Percentiles rank a stretch among this genome's conserved stretches.
Evolutionary conservation across 306 rosid species (phyloP).

Genomic region (Echinosophora koreensis): DNA sequence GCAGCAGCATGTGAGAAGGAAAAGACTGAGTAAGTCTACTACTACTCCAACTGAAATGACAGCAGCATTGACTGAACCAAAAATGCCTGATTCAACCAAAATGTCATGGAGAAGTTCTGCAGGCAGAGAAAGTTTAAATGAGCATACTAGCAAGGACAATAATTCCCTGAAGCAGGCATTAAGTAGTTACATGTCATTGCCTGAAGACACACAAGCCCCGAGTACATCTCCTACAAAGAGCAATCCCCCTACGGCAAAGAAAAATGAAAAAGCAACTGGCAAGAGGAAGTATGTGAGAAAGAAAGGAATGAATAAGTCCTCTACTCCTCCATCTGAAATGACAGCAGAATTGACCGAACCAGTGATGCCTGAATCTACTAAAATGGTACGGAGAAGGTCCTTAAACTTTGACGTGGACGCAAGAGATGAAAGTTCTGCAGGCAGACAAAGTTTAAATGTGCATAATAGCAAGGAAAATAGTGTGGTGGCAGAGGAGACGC

Average conservation of each 20-base stretch:
- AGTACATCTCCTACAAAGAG: slow-evolving; percentile 30
- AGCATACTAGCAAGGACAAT: slow-evolving; percentile 28
- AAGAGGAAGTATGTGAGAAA: slow-evolving; percentile 60
- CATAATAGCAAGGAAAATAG: slow-evolving; percentile 31
- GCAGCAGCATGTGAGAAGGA: slow-evolving; percentile 61
- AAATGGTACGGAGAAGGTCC: slow-evolving; percentile 58
- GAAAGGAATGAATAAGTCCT: slow-evolving; percentile 48
- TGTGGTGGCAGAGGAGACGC: slow-evolving; percentile 37
- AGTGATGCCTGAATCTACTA: slow-evolving; percentile 40
- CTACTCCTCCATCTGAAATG: slow-evolving; percentile 47
- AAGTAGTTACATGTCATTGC: slow-evolving; percentile 42
- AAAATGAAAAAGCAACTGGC: slow-evolving; percentile 36
- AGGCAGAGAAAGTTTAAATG: slow-evolving; percentile 42
- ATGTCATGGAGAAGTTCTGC: slow-evolving; percentile 58
- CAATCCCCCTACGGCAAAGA: slow-evolving; percentile 31
- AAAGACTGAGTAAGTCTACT: slow-evolving; percentile 41
- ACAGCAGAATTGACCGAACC: slow-evolving; percentile 43
- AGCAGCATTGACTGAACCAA: slow-evolving; percentile 44
- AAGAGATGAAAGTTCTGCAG: slow-evolving; percentile 48
- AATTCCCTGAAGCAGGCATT: slow-evolving; percentile 35
- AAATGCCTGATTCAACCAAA: slow-evolving; percentile 40
- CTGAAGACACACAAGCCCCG: slow-evolving; percentile 37
- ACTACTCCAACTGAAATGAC: slow-evolving; percentile 46
- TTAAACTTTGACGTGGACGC: slow-evolving; percentile 53
- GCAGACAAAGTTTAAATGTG: slow-evolving; percentile 43